These are phyloP conservation scores for Solanum acaule DNA, from an alignment of 257 asterid genomes.

Conservation along the genomic window DNA sequence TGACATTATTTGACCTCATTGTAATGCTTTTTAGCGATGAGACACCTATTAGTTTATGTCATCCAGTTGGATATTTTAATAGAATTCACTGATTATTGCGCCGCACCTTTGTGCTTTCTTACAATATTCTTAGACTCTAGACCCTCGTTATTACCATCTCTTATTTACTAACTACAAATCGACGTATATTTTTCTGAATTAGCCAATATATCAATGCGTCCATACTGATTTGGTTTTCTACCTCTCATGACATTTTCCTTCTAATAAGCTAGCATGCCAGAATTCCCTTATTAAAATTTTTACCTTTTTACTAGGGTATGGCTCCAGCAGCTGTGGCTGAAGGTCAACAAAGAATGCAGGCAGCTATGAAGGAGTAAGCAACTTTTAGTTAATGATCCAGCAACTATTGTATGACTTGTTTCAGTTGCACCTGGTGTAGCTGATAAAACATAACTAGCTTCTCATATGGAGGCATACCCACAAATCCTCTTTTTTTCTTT, in stretches of 20 bases:
- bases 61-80: background rate
- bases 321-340: slow-evolving; percentile 66
- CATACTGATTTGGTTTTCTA: background rate
- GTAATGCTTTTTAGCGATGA: background rate
- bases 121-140: background rate
- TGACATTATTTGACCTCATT: background rate
- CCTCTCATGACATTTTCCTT: background rate
- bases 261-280: background rate
- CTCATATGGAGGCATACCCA: background rate
- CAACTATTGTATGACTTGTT: background rate
- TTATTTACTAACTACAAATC: background rate
- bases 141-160: background rate
- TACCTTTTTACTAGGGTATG: slow-evolving; percentile 52
- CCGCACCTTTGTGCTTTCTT: background rate
- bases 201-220: background rate
- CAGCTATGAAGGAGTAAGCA: slow-evolving; percentile 63
- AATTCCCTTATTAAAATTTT: background rate
- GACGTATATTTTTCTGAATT: background rate
- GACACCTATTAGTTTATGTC: background rate
- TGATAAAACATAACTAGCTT: background rate
- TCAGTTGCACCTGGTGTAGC: background rate
- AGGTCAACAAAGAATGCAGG: slow-evolving; percentile 58
- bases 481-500: background rate
- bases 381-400: slow-evolving; percentile 8
- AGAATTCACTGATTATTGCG: background rate